phyloP scores from a whole-genome alignment of 2,329 filamentous ascomycete species.

The Fusarium euwallaceae region DNA sequence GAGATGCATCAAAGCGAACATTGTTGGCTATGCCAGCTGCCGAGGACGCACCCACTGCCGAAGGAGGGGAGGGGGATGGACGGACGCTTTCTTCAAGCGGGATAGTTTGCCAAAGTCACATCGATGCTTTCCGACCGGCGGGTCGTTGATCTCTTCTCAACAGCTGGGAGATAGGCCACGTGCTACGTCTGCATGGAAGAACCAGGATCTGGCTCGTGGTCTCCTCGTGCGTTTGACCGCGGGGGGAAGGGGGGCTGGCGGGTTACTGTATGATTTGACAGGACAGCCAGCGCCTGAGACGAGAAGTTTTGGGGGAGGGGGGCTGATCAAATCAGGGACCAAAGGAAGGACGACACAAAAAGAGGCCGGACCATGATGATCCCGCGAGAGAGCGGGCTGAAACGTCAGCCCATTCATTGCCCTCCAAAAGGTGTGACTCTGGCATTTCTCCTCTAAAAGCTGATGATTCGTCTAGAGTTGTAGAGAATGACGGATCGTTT shows the following conservation, averaged over 20 bases:
- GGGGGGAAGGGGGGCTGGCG: no score
- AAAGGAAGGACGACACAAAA: neutral
- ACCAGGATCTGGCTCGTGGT: neutral
- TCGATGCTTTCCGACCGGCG: neutral
- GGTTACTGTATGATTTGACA: slow-evolving; percentile 3
- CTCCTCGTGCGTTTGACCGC: neutral
- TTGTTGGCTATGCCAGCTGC: neutral
- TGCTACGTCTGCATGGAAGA: slow-evolving; percentile 27
- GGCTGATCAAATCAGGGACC: slow-evolving; percentile 8
- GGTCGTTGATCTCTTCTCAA: neutral
- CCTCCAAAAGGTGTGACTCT: neutral
- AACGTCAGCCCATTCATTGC: slow-evolving; percentile 39
- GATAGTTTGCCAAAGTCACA: neutral
- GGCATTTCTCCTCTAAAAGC: neutral
- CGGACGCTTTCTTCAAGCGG: neutral
- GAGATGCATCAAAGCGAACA: slow-evolving; percentile 26
- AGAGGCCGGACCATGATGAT: slow-evolving; percentile 17
- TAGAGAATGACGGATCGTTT: neutral
- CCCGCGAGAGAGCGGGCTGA: slow-evolving; percentile 39
- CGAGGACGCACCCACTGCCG: slow-evolving; percentile 1
- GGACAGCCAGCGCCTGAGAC: neutral
- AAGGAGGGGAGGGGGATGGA: neutral
- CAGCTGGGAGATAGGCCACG: slow-evolving; percentile 29
- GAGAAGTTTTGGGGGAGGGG: neutral
- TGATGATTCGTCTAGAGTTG: neutral